Base-by-base conservation (phyloP, 2,329 filamentous ascomycete species). In the Botrytis squamosa region DNA sequence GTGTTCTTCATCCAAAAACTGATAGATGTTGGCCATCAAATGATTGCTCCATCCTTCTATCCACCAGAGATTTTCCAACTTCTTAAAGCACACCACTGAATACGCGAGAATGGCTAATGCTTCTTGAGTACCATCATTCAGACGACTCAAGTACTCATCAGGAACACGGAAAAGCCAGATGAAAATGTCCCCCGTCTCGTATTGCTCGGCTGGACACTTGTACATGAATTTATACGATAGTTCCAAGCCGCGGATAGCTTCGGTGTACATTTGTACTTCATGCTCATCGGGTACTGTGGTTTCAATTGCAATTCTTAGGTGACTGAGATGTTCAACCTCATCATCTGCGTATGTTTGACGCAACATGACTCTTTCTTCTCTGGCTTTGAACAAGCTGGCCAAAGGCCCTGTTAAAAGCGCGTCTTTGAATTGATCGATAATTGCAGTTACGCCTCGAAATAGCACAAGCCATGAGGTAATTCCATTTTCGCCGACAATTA, bases 121-220 rank as follows among this genome's bases (percentile, higher is more conserved):
- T 74, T 81, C 80, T 65, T 79, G 74, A 70, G 81, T 80, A 73
- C 80, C 79, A 64, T 76, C 75, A 25, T 77, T 77, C 10, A 84
- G 75, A 55, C 83, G 77, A 42, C 79, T 79, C 40, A 84, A 75
- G 22, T 83, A 80, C 10, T 81, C 79, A 70, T 82, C 79, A 16
- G 81, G 79, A 18, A 81, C 77, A 63, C 76, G 72, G 74, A 81
- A 83, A 71, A 82, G 77, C 83, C 82, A 83, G 7, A 83, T 75
- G 69, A 84, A 82, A 16, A 82, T 80, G 63, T 84, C 83, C 6
- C 80, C 77, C 60, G 82, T 77, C 70, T 84, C 83, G 22, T 63
- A 75, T 74, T 20, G 64, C 66, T 62, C 68, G 1, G 22, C 57
- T 14, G 68, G 55, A 38, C 68, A 33, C n/a, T 63, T 64, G 52